These are phyloP conservation scores for Brassica cretica DNA, from an alignment of 345 rosid species.

Conservation along the genomic window DNA sequence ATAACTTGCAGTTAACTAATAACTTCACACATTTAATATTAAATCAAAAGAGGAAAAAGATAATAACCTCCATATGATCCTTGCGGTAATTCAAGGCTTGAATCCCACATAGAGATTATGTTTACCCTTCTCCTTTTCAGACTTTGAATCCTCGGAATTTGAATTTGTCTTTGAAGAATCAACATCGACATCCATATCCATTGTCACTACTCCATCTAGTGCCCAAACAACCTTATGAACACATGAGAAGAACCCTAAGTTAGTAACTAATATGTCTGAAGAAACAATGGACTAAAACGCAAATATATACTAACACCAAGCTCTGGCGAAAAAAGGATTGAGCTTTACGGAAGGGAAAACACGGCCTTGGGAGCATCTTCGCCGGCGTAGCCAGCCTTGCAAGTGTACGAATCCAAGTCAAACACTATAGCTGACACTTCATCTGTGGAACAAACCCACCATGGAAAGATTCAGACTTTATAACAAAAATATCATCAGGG, in stretches of 20 bases:
- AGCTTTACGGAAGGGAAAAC: slow-evolving; percentile 88
- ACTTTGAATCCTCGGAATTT: neutral
- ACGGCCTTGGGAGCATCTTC: slow-evolving; percentile 99
- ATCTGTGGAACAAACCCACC: slow-evolving; percentile 48
- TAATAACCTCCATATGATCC: neutral
- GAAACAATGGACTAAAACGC: slow-evolving; percentile 19
- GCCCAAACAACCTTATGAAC: neutral
- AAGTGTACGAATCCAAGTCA: slow-evolving; percentile 95
- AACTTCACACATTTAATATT: neutral
- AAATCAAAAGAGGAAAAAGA: neutral
- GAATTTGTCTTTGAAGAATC: neutral
- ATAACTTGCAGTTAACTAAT: too few species aligned
- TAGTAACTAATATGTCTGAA: too few species aligned
- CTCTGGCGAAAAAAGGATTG: slow-evolving; percentile 21
- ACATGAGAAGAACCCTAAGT: neutral
- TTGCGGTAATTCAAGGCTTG: neutral
- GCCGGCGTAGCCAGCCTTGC: slow-evolving; percentile 98
- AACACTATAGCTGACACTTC: slow-evolving; percentile 96
- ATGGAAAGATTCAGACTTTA: neutral
- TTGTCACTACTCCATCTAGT: too few species aligned
- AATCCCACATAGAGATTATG: neutral
- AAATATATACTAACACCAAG: slow-evolving; percentile 16
- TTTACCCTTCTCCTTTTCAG: neutral
- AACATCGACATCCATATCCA: neutral
- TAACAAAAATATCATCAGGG: neutral